Base-by-base conservation (phyloP, 2,329 filamentous ascomycete species). In the Fusarium robinianum region DNA sequence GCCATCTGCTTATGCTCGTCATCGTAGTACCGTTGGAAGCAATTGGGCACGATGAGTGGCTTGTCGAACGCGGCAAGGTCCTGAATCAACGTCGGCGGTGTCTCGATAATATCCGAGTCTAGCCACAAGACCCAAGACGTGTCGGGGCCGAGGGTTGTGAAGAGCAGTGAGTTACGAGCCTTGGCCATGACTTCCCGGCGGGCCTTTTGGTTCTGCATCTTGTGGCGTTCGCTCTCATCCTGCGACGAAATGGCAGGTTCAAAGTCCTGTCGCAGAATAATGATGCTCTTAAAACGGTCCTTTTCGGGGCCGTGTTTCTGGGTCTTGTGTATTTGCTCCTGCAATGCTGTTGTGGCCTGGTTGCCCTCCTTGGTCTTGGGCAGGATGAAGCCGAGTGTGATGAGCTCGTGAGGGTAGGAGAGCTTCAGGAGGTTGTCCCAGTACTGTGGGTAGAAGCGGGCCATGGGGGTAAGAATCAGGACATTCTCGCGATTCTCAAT, bases 111-210 rank as follows among this genome's bases (percentile, higher is more conserved):
- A 67, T 99, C 94, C 24, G 85, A 80, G 65, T 99, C 94, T 19
- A 99, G 78, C 94, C 94, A 99, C 16, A 99, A 77, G 22, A 99
- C 91, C 94, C 94, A 99, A 0, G 90, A 94, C 1, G 90, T 96
- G 9, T 83, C 80, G 1, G 91, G 91, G 2, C 92, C 91, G 8
- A 99, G 75, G 0, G 92, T 97, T 7, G 94, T 96, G 73, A 97
- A 99, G 18, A 99, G 80, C 7, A 99, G 79, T 40, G 88, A 95
- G 67, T 99, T 99, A 54, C 94, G 85, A 24, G 94, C 92, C 63
- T 89, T 87, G 62, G 90, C 85, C 94, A 99, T 97, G 49, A 89
- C 86, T 27, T 90, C 86, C 23, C 94, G 82, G 9, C 94, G 84
- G 6, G 76, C 77, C 70, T 95, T 96, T 67, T 99, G 94, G 63